Conservation (phyloP, 1,284 basidiomycete genomes). For the Grifola frondosa region DNA sequence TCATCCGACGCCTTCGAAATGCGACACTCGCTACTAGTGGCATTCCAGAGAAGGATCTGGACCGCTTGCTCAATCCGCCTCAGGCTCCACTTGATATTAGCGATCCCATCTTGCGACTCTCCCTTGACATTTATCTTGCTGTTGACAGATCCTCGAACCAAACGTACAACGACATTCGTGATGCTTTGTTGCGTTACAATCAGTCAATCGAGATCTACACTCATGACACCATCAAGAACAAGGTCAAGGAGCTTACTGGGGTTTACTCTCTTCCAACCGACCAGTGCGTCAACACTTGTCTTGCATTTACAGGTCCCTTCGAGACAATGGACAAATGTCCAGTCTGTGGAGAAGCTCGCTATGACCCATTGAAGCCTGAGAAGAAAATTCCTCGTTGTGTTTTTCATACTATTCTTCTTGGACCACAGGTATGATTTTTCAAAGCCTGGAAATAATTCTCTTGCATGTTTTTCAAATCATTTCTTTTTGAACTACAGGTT, state of each 20-base stretch:
- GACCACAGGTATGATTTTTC: slow-evolving; percentile 19
- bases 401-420: slow-evolving; percentile 23
- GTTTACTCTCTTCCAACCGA: slow-evolving; percentile 24
- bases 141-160: slow-evolving; percentile 20
- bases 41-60: background rate
- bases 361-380: slow-evolving; percentile 7
- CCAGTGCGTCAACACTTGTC: slow-evolving; percentile 36
- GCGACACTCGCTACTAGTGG: background rate
- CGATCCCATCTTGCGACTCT: too few species aligned
- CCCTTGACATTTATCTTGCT: slow-evolving; percentile 27
- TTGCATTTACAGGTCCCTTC: slow-evolving; percentile 34
- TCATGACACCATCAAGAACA: slow-evolving; percentile 18
- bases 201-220: slow-evolving; percentile 17
- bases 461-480: slow-evolving; percentile 15
- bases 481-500: slow-evolving; percentile 27
- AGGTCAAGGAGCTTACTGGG: slow-evolving; percentile 26
- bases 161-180: slow-evolving; percentile 22
- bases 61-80: too few species aligned
- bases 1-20: background rate
- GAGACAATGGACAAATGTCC: slow-evolving; percentile 18
- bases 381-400: background rate
- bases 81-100: too few species aligned
- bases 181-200: slow-evolving; percentile 9
- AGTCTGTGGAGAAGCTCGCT: slow-evolving; percentile 11
- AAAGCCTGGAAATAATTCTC: slow-evolving; percentile 6